Evolutionary conservation across 108 stramenopile species (phyloP), one percentile per base, ranked within the genome.

Genomic region (Cylindrotheca closterium): DNA sequence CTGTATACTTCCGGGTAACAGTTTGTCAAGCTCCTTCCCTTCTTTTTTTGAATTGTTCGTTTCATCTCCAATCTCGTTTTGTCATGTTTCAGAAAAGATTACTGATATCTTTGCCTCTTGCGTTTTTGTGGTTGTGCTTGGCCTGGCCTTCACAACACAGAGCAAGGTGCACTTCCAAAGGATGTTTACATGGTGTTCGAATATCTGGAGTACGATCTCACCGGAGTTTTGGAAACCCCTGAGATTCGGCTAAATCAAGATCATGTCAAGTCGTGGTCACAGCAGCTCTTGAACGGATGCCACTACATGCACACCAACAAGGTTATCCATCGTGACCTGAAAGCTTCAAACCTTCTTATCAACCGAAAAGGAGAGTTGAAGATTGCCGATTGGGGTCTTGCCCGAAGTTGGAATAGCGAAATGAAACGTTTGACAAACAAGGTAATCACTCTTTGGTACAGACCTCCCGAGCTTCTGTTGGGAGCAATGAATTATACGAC

Each of bases 391-490:
- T 98, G 88, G 86, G 97, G 97, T 51, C 80, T 98, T 33, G 94
- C 96, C 7, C 78, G 97, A 31, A 88, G 85, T 56, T 96, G 88
- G 88, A 94, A 87, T 68, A 65, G 71, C 30, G 87, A 91, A 61
- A 94, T 91, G 85, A 90, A 86, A 60, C 77, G 82, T 37, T 74
- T 95, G 51, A 98, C 98, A 26, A 92, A 95, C 72, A 87, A 92
- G 55, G 98, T 98, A 7, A 93, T 97, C 55, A 98, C 98, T 2
- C 60, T 95, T 52, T 98, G 98, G 98, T 98, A 98, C 69, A 87
- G 96, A 5, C 88, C 95, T n/a, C 96, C 96, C 12, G 98, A 98
- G 68, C 81, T 98, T 7, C 76, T 98, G 4, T 73, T 98, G 47
- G 98, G 98, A 4, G 75, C 74, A 48, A 67, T 69, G 26, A 74